Percentiles rank a stretch among this genome's conserved stretches.
Evolutionary conservation across 306 rosid genomes (phyloP).

Genomic region (Gastrolobium villosum): DNA sequence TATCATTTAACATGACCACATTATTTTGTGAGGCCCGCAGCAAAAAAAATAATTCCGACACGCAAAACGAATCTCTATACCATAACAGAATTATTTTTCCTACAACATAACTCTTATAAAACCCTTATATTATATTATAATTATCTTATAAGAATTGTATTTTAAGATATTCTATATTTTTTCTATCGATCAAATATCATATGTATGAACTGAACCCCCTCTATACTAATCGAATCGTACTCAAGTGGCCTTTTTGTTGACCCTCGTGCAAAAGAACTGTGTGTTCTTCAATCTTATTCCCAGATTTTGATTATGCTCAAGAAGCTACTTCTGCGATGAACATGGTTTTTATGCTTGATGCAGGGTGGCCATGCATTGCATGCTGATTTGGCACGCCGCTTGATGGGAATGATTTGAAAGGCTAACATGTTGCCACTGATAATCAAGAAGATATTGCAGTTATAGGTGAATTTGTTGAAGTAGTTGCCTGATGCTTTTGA

Average conservation of each 20-base stretch:
- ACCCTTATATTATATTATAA: no score
- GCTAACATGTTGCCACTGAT: constrained; percentile 1
- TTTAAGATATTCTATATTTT: no score
- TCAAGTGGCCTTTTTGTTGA: not conserved
- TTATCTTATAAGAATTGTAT: no score
- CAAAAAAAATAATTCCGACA: no score
- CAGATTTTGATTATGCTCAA: constrained; percentile 32
- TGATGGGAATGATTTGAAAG: constrained; percentile 51
- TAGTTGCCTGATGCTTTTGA: constrained; percentile 14
- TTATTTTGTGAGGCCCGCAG: no score
- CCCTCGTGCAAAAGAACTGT: not conserved
- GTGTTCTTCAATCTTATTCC: not conserved
- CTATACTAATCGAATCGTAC: no score
- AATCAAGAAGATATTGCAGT: not conserved
- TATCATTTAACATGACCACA: no score
- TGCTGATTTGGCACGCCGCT: constrained; percentile 66
- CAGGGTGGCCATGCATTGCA: constrained; percentile 92
- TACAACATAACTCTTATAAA: no score
- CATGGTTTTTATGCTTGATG: constrained; percentile 33
- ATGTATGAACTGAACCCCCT: no score
- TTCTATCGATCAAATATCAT: no score
- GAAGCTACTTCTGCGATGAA: not conserved
- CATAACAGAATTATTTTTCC: no score
- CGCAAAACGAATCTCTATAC: no score
- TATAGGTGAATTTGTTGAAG: constrained; percentile 21